phyloP scores from a whole-genome alignment of 2,329 filamentous ascomycete genomes.

The Fusarium marasasianum region DNA sequence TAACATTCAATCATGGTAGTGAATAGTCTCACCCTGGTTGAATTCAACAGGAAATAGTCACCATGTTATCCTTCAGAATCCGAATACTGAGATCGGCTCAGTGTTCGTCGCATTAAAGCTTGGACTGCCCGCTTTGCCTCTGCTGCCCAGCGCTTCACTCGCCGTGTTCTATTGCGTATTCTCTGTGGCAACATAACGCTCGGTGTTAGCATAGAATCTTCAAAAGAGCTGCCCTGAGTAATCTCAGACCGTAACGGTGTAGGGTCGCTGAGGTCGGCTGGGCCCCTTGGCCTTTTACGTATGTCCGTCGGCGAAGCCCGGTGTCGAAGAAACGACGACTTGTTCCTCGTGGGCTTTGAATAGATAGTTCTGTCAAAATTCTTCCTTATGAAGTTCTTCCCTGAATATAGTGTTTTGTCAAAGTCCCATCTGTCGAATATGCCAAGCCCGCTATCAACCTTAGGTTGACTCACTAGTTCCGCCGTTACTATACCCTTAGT shows the following conservation, averaged over 20 bases:
- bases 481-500: conserved; percentile 17
- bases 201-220: conserved; percentile 1
- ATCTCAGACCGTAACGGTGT: not conserved
- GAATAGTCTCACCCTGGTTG: not conserved
- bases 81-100: conserved; percentile 44
- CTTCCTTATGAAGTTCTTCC: not conserved
- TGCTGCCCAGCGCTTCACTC: conserved; percentile 49
- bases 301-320: conserved; percentile 26
- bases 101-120: conserved; percentile 46
- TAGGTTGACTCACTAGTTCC: not conserved
- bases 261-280: conserved; percentile 4
- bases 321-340: conserved; percentile 45
- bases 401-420: not conserved
- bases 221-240: conserved; percentile 4
- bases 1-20: not conserved
- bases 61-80: conserved; percentile 4
- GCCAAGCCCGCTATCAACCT: conserved; percentile 8
- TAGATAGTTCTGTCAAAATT: not conserved
- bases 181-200: not conserved
- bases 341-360: conserved; percentile 39
- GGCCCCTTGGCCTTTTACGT: conserved; percentile 14
- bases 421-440: not conserved
- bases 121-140: conserved; percentile 47
- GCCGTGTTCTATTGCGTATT: conserved; percentile 36
- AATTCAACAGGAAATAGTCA: not conserved